phyloP scores from a whole-genome alignment of 768 basidiomycete species.

The Kwoniella sp. region DNA sequence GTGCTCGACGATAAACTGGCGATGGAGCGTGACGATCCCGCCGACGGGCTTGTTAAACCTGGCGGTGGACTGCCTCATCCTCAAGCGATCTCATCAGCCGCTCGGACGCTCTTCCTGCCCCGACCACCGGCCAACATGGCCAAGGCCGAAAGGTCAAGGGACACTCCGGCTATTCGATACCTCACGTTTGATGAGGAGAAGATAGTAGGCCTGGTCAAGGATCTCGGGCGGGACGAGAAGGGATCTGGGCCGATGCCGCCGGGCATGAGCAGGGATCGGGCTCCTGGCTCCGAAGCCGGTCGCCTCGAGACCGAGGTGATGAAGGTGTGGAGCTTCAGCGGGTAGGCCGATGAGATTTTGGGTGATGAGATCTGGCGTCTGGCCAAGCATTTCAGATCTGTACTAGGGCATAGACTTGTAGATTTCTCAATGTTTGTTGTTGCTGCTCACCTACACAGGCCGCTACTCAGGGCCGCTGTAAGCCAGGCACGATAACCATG shows the following conservation, averaged over 20 bases:
- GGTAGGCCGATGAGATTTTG: too few species aligned
- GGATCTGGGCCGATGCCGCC: neutral
- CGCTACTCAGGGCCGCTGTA: too few species aligned
- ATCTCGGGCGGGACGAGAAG: neutral
- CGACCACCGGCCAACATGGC: conserved; percentile 20
- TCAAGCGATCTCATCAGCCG: conserved; percentile 43
- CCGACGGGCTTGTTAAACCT: neutral
- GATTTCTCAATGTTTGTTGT: too few species aligned
- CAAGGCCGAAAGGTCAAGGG: neutral
- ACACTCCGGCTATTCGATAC: conserved; percentile 25
- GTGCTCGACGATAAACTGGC: neutral
- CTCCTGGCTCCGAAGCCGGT: neutral
- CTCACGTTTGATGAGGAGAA: conserved; percentile 49
- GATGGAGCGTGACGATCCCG: neutral
- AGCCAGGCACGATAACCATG: too few species aligned
- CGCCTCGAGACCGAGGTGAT: conserved; percentile 18
- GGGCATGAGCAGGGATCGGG: neutral
- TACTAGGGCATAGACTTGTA: too few species aligned
- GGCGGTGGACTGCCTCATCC: conserved; percentile 36
- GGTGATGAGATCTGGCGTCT: too few species aligned
- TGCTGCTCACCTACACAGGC: too few species aligned
- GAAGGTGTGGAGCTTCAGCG: conserved; percentile 41
- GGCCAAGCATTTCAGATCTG: too few species aligned
- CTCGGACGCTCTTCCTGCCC: conserved; percentile 35
- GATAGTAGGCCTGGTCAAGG: conserved; percentile 45